Percentiles rank a stretch among this genome's conserved stretches.
Evolutionary conservation across 768 basidiomycete species (phyloP).

Genomic region (Serendipita sp.): DNA sequence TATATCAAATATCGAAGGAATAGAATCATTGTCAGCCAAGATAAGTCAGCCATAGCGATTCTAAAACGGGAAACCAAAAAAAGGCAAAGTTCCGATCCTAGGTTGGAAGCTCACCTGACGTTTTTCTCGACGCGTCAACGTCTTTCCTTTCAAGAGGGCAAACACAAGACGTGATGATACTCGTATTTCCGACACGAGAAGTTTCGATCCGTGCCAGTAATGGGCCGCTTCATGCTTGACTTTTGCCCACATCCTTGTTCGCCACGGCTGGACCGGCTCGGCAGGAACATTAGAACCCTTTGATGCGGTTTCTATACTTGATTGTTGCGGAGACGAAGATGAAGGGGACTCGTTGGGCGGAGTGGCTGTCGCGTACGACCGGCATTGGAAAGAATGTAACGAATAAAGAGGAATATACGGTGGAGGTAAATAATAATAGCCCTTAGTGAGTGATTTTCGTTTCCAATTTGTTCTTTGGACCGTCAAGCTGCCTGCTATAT

Average conservation of each 20-base stretch:
- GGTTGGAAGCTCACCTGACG: slow-evolving; percentile 47
- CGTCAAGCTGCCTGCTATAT: not conserved
- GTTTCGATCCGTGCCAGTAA: slow-evolving; percentile 93
- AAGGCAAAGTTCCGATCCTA: no score
- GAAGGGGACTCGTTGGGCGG: not conserved
- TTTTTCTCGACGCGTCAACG: slow-evolving; percentile 79
- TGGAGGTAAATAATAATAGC: not conserved
- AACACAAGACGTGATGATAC: slow-evolving; percentile 77
- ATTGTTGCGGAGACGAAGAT: not conserved
- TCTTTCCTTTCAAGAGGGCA: slow-evolving; percentile 84
- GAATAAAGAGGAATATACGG: not conserved
- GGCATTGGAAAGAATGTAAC: not conserved
- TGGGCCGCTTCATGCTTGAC: slow-evolving; percentile 92
- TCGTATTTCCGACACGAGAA: slow-evolving; percentile 84
- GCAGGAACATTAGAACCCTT: not conserved
- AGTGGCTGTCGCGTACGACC: not conserved
- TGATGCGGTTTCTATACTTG: not conserved
- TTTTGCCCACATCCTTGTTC: slow-evolving; percentile 63
- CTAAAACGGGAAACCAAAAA: not conserved
- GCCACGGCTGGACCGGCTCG: slow-evolving; percentile 14
- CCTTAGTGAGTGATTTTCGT: not conserved
- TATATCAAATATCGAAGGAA: slow-evolving; percentile 19
- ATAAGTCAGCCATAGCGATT: not conserved
- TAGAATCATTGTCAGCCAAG: not conserved
- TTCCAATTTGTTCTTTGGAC: not conserved